phyloP scores from a whole-genome alignment of 352 stramenopile genomes.

The Blastocystis sp. region DNA sequence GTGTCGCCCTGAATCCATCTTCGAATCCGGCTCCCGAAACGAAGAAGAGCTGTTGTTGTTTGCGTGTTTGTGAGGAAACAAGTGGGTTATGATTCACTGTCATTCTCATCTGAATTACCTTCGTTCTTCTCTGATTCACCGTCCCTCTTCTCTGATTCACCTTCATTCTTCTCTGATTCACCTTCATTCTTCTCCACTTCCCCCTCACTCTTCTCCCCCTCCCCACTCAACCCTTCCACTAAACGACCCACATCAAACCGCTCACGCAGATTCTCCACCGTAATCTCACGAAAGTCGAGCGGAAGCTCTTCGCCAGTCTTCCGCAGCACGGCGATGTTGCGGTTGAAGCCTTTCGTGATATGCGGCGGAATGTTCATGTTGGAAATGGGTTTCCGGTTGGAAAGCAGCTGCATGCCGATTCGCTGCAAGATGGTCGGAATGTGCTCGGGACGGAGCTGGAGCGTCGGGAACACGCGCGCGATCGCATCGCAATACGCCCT shows the following conservation, averaged over 20 bases:
- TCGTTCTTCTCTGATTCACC: too few species aligned
- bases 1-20: neutral
- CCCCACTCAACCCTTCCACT: neutral
- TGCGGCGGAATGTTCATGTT: neutral
- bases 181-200: too few species aligned
- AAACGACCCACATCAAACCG: neutral
- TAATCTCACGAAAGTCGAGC: constrained; percentile 21
- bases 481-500: neutral
- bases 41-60: constrained; percentile 68
- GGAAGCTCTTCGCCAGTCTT: neutral
- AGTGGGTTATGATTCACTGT: neutral
- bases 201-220: too few species aligned
- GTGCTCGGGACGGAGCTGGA: constrained; percentile 4
- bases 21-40: neutral
- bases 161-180: too few species aligned
- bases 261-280: constrained; percentile 4
- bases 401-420: constrained; percentile 38
- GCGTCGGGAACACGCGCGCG: neutral
- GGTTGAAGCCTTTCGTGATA: constrained; percentile 23
- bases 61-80: neutral
- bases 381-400: neutral
- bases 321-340: constrained; percentile 32
- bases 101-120: too few species aligned
- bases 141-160: too few species aligned
- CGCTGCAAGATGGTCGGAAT: constrained; percentile 22